phyloP scores from a whole-genome alignment of 23 red algal genomes.

The Gracilaria vermiculophylla region DNA sequence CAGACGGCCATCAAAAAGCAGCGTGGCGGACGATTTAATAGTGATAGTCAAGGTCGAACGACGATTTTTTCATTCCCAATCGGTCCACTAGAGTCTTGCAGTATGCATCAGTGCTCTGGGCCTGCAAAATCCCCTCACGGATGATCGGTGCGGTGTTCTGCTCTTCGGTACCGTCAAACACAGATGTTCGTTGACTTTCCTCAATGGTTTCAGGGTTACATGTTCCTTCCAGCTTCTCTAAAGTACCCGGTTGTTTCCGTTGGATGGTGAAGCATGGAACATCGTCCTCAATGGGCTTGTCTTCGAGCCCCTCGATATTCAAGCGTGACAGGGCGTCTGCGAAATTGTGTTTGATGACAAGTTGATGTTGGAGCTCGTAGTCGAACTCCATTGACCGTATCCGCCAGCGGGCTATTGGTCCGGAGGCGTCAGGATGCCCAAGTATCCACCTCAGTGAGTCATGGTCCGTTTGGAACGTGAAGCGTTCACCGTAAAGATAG shows the following conservation, averaged over 20 bases:
- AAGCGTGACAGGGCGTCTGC: slow-evolving; percentile 10
- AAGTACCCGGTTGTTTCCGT: neutral
- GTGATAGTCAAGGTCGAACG: neutral
- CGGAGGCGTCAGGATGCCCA: neutral
- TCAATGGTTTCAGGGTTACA: no score
- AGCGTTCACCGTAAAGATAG: no score
- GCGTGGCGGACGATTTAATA: neutral
- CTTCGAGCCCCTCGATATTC: neutral
- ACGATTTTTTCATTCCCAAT: neutral
- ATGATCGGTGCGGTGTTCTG: neutral
- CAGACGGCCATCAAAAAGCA: neutral
- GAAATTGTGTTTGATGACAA: neutral
- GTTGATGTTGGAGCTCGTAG: neutral
- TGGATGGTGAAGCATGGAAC: neutral
- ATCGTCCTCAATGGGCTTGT: neutral
- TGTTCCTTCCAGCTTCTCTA: no score
- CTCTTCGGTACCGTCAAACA: neutral
- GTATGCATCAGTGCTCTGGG: neutral
- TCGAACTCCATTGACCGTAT: neutral
- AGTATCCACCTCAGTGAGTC: slow-evolving; percentile 1
- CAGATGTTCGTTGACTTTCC: neutral
- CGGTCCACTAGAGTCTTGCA: neutral
- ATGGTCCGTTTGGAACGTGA: neutral
- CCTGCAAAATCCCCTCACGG: neutral
- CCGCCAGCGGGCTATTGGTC: neutral